Evolutionary conservation across 1,284 basidiomycete species (phyloP).

Genomic region (Tilletia walkeri): DNA sequence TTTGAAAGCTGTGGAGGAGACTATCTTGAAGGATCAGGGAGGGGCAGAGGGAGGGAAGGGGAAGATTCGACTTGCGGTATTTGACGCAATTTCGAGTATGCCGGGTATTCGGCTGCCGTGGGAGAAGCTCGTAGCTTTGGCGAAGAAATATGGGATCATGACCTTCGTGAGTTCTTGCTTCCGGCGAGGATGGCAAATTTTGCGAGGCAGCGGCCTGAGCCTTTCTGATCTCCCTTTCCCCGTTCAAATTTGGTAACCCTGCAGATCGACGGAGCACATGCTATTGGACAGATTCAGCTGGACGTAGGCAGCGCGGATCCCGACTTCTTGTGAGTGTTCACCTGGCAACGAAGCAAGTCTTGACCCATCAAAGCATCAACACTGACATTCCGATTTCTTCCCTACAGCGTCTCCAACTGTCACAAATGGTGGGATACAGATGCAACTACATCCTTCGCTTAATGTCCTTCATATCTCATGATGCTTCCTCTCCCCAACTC

Average conservation of each 20-base stretch:
- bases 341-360: not conserved
- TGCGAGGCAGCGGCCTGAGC: not conserved
- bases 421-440: constrained; percentile 30
- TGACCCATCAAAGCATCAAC: not conserved
- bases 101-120: constrained; percentile 77
- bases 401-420: constrained; percentile 30
- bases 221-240: not conserved
- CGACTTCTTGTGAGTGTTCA: constrained; percentile 48
- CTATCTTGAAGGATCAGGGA: constrained; percentile 22
- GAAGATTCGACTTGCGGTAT: constrained; percentile 75
- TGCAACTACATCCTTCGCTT: not conserved
- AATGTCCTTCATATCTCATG: no score
- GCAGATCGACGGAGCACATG: constrained; percentile 75
- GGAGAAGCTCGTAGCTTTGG: constrained; percentile 64
- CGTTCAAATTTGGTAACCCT: not conserved
- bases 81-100: constrained; percentile 71
- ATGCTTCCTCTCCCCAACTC: not conserved
- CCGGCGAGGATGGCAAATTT: no score
- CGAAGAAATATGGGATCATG: constrained; percentile 41
- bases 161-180: constrained; percentile 24
- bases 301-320: constrained; percentile 49
- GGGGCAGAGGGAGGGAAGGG: constrained; percentile 18
- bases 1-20: constrained; percentile 40
- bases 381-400: not conserved
- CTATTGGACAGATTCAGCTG: constrained; percentile 63